Base-by-base conservation (phyloP, 495 filamentous ascomycete species). In the Evernia prunastri region DNA sequence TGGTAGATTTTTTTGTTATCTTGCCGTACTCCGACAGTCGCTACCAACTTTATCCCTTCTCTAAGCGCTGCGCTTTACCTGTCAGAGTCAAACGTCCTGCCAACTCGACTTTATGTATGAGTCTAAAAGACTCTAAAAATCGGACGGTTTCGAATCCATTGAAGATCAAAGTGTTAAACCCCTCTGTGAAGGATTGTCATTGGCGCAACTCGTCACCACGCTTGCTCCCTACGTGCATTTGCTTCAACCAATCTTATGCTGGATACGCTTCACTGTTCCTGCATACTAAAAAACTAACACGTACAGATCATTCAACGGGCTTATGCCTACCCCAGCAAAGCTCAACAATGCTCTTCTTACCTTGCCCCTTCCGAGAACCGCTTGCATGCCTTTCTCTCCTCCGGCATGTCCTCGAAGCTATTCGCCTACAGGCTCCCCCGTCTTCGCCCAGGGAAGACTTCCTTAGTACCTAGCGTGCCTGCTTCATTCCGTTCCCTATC, bases 11-110 rank as follows among this genome's bases (percentile, higher is more conserved):
- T n/a, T n/a, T n/a, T n/a, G n/a, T n/a, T n/a, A n/a, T n/a, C 7
- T 51, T 27, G 25, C 47, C 47, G 25, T 29, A 6, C 47, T 12
- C 47, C 45, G 49, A 66, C 47, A 58, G n/a, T 64, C 43, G 65
- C 59, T 66, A 58, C 59, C 47, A 54, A 9, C 4, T 42, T 51
- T 25, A 33, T 35, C 18, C 42, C 51, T 60, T 58, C 63, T 66
- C 40, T 69, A 69, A 53, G 67, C 67, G 67, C 67, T 61, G 54
- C 67, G 67, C 67, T 66, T 64, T 43, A 40, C 67, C 51, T 36
- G 18, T 9, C 33, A 18, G 51, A 54, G 54, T 63, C 27, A 56
- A 33, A 37, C 37, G 33, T 63, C 37, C 51, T 29, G 43, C 40
- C 61, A 35, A n/a, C n/a, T n/a, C n/a, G n/a, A n/a, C n/a, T n/a